These are phyloP conservation scores for Jacaranda copaia DNA, from an alignment of 257 asterid genomes.

Conservation along the genomic window DNA sequence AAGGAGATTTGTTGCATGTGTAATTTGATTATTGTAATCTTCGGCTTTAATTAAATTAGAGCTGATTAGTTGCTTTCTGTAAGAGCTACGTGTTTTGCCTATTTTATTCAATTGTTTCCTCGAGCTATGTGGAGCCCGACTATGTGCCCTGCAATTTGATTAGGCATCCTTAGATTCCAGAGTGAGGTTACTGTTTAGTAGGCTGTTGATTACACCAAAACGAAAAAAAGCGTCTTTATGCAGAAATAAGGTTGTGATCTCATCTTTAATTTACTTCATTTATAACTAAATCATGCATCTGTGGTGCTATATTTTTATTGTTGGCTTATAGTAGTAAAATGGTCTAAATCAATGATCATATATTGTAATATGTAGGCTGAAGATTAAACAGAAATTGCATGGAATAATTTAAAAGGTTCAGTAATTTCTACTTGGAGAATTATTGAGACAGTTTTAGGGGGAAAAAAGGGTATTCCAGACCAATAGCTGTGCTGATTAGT, in stretches of 20 bases:
- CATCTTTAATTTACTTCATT: conserved; percentile 8
- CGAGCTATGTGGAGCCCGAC: conserved; percentile 7
- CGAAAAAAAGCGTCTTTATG: background rate
- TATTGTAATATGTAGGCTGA: conserved; percentile 11
- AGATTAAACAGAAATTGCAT: conserved; percentile 14
- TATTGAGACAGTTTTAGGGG: background rate
- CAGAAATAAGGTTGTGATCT: conserved; percentile 20
- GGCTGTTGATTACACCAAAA: background rate
- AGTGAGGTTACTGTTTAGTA: conserved; percentile 7
- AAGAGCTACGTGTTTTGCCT: too few relatives aligned
- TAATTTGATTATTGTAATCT: conserved; percentile 19
- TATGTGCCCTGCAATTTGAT: conserved; percentile 28
- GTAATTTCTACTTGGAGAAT: background rate
- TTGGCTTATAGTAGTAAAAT: background rate
- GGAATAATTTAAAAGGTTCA: background rate
- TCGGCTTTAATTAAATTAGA: conserved; percentile 24
- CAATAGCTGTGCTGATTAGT: conserved; percentile 1
- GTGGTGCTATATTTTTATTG: background rate
- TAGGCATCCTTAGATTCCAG: conserved; percentile 9
- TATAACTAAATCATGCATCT: conserved; percentile 15
- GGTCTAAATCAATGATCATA: background rate
- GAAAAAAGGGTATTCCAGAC: background rate
- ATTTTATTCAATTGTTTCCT: too few relatives aligned
- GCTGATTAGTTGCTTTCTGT: background rate
- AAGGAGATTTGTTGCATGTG: conserved; percentile 34